Evolutionary conservation across 2,329 filamentous ascomycete genomes (phyloP).

Genomic region (Penicillium sp.): DNA sequence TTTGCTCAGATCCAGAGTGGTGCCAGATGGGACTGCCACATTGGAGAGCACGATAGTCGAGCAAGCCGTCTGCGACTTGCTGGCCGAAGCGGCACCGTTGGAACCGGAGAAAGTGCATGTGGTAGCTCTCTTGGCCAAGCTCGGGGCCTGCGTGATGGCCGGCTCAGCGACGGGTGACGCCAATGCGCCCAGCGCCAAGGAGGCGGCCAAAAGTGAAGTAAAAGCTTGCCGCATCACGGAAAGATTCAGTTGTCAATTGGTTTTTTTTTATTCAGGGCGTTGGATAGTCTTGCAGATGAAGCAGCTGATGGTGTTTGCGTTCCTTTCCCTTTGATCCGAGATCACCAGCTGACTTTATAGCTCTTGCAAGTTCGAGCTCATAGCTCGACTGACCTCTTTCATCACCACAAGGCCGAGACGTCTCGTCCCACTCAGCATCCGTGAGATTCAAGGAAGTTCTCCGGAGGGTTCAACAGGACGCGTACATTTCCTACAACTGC

Average conservation of each 20-base stretch:
- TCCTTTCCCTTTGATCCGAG: too few species aligned
- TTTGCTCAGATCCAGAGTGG: slow-evolving; percentile 15
- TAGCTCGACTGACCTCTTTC: too few species aligned
- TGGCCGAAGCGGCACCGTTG: slow-evolving; percentile 10
- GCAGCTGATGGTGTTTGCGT: too few species aligned
- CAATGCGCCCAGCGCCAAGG: slow-evolving; percentile 5
- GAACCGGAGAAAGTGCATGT: slow-evolving; percentile 16
- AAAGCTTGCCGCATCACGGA: slow-evolving; percentile 3
- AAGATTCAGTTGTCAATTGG: neutral
- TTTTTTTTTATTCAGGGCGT: neutral
- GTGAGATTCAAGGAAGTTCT: too few species aligned
- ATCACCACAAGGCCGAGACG: too few species aligned
- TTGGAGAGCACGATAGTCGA: slow-evolving; percentile 14
- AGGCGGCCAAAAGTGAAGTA: slow-evolving; percentile 3
- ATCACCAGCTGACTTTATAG: neutral
- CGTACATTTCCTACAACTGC: neutral
- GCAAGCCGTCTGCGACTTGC: slow-evolving; percentile 13
- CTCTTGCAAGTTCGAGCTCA: neutral
- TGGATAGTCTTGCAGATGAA: neutral
- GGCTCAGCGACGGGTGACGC: slow-evolving; percentile 12
- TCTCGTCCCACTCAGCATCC: too few species aligned
- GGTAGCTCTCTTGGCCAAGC: slow-evolving; percentile 13
- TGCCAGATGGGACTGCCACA: slow-evolving; percentile 14
- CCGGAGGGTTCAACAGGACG: neutral
- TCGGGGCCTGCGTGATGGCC: slow-evolving; percentile 12